Evolutionary conservation across 148 eudicot genomes (phyloP), one percentile per base, ranked within the genome.

Genomic region (Chenopodium album): DNA sequence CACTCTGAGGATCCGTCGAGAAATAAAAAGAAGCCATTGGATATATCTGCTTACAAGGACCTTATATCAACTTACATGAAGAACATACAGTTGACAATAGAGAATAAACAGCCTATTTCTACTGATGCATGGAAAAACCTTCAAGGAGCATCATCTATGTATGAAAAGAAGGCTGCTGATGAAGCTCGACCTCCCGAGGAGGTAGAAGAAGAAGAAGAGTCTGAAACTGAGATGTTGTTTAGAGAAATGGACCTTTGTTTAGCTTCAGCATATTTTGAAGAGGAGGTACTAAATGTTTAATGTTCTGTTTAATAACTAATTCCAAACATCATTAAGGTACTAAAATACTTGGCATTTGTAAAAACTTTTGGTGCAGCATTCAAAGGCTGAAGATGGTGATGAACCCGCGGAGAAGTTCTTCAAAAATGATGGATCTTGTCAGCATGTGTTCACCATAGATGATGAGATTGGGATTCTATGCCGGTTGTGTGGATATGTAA

Each of bases 401-500:
- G 88, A 88, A 67, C 70, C 77, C 17, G 63, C 69, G 46, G 84
- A 84, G 76, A 87, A 80, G 26, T 34, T 87, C 23, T 79, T 78
- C 75, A 76, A 80, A 81, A 80, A 74, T 1, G 81, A 73, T 17
- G 76, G 75, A 37, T 62, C 85, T 71, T 97, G 99, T 85, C 85
- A 79, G 78, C 99, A 97, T 83, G 95, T 89, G 84, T 94, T 83
- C 80, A 89, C 82, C 77, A 89, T 97, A 62, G 85, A 97, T 77
- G 99, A 97, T 84, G 92, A 97, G 81, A 86, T 94, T 75, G 99
- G 99, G 74, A 85, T 92, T 72, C 79, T 94, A 28, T 97, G 99
- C 84, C 85, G 83, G 37, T 76, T 89, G 44, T 97, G 99, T 78
- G 95, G 98, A 83, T 85, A 80, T 83, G 92, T 97, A 65, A 82